phyloP scores from a whole-genome alignment of 345 rosid genomes.

The Bruguiera parviflora region DNA sequence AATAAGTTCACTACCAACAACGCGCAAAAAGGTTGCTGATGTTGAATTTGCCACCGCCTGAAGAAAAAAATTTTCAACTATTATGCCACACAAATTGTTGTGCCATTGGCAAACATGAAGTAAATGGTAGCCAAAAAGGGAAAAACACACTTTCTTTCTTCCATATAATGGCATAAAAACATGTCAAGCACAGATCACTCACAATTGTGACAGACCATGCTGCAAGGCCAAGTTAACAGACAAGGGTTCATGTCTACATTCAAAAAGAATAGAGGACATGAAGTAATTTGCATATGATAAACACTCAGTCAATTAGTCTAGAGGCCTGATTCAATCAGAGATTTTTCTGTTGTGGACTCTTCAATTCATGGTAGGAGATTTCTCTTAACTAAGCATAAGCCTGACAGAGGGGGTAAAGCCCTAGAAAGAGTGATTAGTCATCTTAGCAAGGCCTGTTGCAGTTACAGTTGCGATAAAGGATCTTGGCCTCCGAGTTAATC shows the following conservation, averaged over 20 bases:
- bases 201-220: neutral
- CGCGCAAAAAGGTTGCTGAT: conserved; percentile 95
- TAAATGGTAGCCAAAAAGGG: neutral
- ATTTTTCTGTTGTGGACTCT: neutral
- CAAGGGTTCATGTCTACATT: neutral
- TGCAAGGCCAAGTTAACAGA: neutral
- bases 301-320: neutral
- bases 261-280: neutral
- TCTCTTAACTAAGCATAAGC: no score
- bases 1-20: conserved; percentile 95
- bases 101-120: neutral
- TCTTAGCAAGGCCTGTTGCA: no score
- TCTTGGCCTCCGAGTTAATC: no score
- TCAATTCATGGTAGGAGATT: no score
- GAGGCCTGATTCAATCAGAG: neutral
- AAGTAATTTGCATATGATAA: neutral
- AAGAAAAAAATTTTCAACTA: conserved; percentile 11
- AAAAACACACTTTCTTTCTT: neutral
- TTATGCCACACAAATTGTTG: neutral
- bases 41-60: conserved; percentile 99
- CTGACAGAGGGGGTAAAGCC: no score
- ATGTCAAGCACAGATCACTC: neutral
- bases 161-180: neutral
- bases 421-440: no score
- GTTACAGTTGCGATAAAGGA: no score